Evolutionary conservation across 2,329 filamentous ascomycete species (phyloP).

Genomic region (Colletotrichum acutatum): DNA sequence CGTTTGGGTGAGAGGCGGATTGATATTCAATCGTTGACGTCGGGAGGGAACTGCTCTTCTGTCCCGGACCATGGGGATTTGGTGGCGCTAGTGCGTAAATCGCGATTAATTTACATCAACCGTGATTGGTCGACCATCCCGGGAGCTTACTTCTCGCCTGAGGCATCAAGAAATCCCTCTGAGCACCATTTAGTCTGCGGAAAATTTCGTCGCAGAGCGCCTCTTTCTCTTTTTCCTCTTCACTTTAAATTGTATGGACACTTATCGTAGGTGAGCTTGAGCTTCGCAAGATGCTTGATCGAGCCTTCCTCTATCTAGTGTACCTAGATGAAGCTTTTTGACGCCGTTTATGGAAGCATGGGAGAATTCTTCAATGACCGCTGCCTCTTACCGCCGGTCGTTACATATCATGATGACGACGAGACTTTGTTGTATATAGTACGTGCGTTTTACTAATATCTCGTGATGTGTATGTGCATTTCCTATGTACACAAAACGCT

Average conservation of each 20-base stretch:
- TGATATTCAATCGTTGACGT: constrained; percentile 55
- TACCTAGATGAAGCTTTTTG: constrained; percentile 64
- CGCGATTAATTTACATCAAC: constrained; percentile 56
- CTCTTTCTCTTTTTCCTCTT: constrained; percentile 53
- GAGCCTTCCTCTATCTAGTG: constrained; percentile 81
- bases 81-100: constrained; percentile 49
- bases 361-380: constrained; percentile 71
- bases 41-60: constrained; percentile 50
- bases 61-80: constrained; percentile 44
- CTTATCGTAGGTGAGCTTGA: constrained; percentile 79
- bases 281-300: constrained; percentile 59
- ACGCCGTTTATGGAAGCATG: constrained; percentile 80
- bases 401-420: constrained; percentile 61
- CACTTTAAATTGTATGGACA: constrained; percentile 72
- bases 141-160: constrained; percentile 45
- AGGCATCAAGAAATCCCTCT: constrained; percentile 42
- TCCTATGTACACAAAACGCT: too few species aligned
- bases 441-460: neutral
- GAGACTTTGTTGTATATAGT: neutral
- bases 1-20: constrained; percentile 42
- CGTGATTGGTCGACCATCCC: constrained; percentile 51
- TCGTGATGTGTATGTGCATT: neutral
- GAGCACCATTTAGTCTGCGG: constrained; percentile 20
- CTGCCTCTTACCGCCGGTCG: constrained; percentile 80
- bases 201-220: constrained; percentile 37